A percentile compares a stretch with the other conserved stretches of the same genome.
Conservation (phyloP, 371 early-diverging fungal genomes). For the Basidiobolus heterosporus region DNA sequence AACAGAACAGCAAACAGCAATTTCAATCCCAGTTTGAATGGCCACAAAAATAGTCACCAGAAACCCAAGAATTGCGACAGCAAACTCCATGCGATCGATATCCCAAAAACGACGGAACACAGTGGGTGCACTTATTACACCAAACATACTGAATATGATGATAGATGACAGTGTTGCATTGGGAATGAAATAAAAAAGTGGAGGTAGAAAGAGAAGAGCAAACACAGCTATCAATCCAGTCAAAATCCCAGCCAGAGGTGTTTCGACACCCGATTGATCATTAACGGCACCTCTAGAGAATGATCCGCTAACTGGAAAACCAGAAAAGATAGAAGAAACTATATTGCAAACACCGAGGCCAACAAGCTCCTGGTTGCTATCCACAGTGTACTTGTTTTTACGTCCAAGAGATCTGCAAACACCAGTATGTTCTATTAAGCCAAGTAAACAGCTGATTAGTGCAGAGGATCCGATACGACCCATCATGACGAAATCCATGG, state of each 20-base stretch:
- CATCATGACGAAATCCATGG: too few relatives aligned
- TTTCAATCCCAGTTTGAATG: constrained; percentile 41
- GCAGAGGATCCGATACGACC: too few relatives aligned
- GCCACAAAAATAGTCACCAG: too few relatives aligned
- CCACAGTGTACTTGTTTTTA: constrained; percentile 26
- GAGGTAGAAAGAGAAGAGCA: constrained; percentile 56
- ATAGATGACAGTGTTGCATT: constrained; percentile 42
- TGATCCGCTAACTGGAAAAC: constrained; percentile 70
- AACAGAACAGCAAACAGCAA: constrained; percentile 28
- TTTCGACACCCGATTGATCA: constrained; percentile 54
- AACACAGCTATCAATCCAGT: constrained; percentile 55
- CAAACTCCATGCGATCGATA: constrained; percentile 14
- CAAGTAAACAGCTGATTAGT: too few relatives aligned
- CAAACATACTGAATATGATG: constrained; percentile 45
- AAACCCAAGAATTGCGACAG: neutral
- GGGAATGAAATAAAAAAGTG: constrained; percentile 71
- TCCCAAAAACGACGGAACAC: constrained; percentile 18
- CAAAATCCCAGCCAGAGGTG: constrained; percentile 57
- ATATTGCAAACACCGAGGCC: constrained; percentile 70
- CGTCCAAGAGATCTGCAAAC: constrained; percentile 18
- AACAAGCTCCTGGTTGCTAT: constrained; percentile 64
- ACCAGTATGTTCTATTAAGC: too few relatives aligned
- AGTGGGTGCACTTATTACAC: constrained; percentile 30
- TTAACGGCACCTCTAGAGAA: constrained; percentile 81
- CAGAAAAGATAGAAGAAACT: constrained; percentile 62